These are phyloP conservation scores for Verticillium isaacii DNA, from an alignment of 2,329 filamentous ascomycete species.

Conservation along the genomic window DNA sequence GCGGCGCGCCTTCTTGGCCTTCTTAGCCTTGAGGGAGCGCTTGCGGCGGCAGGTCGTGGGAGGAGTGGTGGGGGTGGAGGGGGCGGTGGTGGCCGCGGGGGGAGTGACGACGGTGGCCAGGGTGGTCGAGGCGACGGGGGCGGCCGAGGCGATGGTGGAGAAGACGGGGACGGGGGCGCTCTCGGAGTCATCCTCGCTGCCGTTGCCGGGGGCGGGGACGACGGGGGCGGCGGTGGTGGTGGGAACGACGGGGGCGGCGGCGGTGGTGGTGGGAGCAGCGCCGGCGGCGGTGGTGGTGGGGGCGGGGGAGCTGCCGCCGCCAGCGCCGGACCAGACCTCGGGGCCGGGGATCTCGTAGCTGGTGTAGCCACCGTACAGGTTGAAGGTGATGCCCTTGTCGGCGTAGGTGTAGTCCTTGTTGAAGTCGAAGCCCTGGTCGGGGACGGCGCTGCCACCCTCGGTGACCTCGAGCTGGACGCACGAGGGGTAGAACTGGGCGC, in stretches of 20 bases:
- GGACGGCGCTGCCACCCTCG: constrained; percentile 43
- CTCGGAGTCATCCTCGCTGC: neutral
- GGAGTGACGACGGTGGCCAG: constrained; percentile 7
- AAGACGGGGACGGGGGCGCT: constrained; percentile 1
- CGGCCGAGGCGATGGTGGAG: neutral
- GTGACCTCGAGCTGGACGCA: constrained; percentile 58
- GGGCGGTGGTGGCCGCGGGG: constrained; percentile 10
- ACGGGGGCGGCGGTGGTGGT: neutral
- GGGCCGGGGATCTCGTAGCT: constrained; percentile 30
- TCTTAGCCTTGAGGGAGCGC: constrained; percentile 10
- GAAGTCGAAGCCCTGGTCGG: constrained; percentile 38
- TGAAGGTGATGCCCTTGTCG: constrained; percentile 55
- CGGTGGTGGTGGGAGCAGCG: constrained; percentile 3
- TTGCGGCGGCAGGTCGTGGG: constrained; percentile 9
- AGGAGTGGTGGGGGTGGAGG: constrained; percentile 18
- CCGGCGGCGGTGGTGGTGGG: constrained; percentile 6
- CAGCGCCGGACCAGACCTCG: constrained; percentile 21
- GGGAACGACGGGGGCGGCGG: neutral
- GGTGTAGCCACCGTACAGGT: constrained; percentile 43
- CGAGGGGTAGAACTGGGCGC: constrained; percentile 50
- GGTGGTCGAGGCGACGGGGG: constrained; percentile 4
- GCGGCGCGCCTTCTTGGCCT: neutral
- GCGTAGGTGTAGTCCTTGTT: constrained; percentile 49
- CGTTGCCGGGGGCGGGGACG: neutral
- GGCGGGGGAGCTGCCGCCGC: constrained; percentile 9